Percentiles rank a stretch among this genome's conserved stretches.
Conservation (phyloP, 1,284 basidiomycete genomes). For the Trametes polyzona region DNA sequence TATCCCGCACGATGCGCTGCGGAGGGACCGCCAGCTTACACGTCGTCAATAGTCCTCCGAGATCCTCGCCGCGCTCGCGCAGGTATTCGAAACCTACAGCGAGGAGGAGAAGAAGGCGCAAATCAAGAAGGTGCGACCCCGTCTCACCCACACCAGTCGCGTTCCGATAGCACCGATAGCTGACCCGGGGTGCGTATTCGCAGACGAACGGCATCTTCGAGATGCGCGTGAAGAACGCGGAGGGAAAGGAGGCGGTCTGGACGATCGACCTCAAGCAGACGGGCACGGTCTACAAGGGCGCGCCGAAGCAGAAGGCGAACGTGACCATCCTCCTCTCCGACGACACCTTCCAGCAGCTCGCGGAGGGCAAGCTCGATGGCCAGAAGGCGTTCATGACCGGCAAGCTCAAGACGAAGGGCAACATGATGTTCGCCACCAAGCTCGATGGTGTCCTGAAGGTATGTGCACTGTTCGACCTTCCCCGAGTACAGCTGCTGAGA, state of each 20-base stretch:
- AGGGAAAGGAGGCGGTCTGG: conserved; percentile 81
- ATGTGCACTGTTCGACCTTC: conserved; percentile 22
- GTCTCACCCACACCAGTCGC: not conserved
- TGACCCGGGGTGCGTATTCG: not conserved
- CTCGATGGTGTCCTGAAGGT: conserved; percentile 84
- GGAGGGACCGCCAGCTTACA: not conserved
- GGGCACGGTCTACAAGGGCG: conserved; percentile 81
- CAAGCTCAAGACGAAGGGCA: conserved; percentile 84
- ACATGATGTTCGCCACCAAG: conserved; percentile 90
- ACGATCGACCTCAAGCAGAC: conserved; percentile 97
- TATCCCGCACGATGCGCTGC: not conserved
- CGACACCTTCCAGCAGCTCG: conserved; percentile 68
- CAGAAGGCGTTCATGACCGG: conserved; percentile 97
- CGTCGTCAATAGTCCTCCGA: conserved; percentile 62
- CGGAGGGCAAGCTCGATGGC: conserved; percentile 79
- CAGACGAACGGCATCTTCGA: conserved; percentile 94
- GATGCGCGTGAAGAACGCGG: conserved; percentile 80
- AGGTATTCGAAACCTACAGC: conserved; percentile 65
- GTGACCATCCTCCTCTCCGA: conserved; percentile 81
- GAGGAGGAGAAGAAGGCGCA: conserved; percentile 79
- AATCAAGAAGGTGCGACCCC: conserved; percentile 78
- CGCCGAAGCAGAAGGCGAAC: conserved; percentile 73
- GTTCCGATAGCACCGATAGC: not conserved
- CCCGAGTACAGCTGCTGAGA: not conserved
- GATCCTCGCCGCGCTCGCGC: conserved; percentile 63